A percentile compares a stretch with the other conserved stretches of the same genome.
phyloP scores from a whole-genome alignment of 2,329 filamentous ascomycete species.

The Colletotrichum sp. region DNA sequence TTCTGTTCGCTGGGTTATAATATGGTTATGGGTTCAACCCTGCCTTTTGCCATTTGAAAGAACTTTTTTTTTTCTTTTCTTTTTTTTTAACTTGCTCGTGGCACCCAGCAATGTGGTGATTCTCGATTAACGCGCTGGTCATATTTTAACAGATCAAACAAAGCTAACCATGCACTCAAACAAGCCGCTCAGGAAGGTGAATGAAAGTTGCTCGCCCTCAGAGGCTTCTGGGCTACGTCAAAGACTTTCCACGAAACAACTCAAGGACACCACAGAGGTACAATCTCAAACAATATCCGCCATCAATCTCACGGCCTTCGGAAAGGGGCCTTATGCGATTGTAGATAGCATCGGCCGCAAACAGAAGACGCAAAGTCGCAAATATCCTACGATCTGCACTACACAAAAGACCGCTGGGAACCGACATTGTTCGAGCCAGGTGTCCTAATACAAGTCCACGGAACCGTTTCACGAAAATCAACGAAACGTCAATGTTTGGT shows the following conservation, averaged over 20 bases:
- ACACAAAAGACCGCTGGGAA: not conserved
- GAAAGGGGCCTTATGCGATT: not conserved
- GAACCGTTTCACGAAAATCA: not conserved
- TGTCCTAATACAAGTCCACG: not conserved
- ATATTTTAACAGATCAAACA: not conserved
- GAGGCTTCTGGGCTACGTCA: not conserved
- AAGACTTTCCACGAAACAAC: not conserved
- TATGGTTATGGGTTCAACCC: not conserved
- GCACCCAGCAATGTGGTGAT: not conserved
- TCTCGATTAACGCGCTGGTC: not conserved
- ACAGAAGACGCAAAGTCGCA: not conserved
- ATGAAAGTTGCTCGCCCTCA: accelerated
- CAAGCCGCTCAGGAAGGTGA: not conserved
- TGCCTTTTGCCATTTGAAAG: not conserved
- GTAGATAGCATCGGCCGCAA: not conserved
- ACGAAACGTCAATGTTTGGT: not conserved
- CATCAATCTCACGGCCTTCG: not conserved
- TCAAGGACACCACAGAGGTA: not conserved
- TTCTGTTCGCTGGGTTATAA: not conserved
- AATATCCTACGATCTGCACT: not conserved
- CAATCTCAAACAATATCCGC: not conserved
- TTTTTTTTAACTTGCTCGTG: no score
- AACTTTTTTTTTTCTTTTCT: not conserved
- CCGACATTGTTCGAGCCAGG: not conserved
- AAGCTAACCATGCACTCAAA: no score